phyloP scores from a whole-genome alignment of 306 rosid genomes.

The Hippophae gyantsensis region DNA sequence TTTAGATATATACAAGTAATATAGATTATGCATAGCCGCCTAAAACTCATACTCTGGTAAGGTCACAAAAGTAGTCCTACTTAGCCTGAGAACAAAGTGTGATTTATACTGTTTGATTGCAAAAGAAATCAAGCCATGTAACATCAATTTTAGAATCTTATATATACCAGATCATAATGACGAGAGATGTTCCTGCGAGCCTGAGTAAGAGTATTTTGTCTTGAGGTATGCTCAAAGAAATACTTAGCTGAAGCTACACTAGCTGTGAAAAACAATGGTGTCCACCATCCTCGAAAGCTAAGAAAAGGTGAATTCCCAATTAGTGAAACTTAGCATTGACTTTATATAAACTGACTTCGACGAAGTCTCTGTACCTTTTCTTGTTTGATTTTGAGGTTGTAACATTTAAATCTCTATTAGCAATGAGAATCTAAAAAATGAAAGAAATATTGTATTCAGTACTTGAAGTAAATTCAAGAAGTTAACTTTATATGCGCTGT shows the following conservation, averaged over 20 bases:
- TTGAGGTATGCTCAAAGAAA: conserved; percentile 55
- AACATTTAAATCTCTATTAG: conserved; percentile 57
- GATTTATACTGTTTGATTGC: no score
- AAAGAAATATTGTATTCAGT: not conserved
- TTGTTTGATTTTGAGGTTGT: conserved; percentile 35
- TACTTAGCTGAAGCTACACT: conserved; percentile 63
- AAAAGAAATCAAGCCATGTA: not conserved
- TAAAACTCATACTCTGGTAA: no score
- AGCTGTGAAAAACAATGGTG: conserved; percentile 71
- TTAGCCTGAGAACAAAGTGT: no score
- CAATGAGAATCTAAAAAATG: conserved; percentile 66
- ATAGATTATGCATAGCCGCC: no score
- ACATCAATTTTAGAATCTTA: not conserved
- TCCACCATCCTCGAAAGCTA: conserved; percentile 84
- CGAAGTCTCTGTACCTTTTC: conserved; percentile 35
- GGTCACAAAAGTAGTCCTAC: no score
- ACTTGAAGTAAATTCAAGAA: not conserved
- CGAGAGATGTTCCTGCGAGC: conserved; percentile 87
- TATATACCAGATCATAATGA: conserved; percentile 73
- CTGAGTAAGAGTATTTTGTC: conserved; percentile 78
- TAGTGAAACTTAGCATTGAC: not conserved
- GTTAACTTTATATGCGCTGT: conserved; percentile 1
- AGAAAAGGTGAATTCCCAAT: conserved; percentile 9
- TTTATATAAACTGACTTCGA: not conserved
- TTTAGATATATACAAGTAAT: no score